Percentiles rank a stretch among this genome's conserved stretches.
Evolutionary conservation across 306 rosid species (phyloP).

Genomic region (Hippophae gyantsensis): DNA sequence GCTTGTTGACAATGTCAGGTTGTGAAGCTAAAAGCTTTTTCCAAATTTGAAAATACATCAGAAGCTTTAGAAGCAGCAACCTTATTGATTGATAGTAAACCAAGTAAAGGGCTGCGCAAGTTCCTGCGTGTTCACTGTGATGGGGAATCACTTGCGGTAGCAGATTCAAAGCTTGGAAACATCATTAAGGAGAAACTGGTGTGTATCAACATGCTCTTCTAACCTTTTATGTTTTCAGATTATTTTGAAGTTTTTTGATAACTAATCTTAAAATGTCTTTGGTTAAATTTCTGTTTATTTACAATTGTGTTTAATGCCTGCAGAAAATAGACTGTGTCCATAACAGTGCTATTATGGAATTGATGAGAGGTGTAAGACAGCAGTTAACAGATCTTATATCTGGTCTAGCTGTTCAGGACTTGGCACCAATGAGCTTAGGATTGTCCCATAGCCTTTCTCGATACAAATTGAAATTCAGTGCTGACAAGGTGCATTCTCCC

Average conservation of each 20-base stretch:
- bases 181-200: conserved; percentile 86
- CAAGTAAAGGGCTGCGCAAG: conserved; percentile 85
- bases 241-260: not conserved
- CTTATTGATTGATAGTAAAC: conserved; percentile 67
- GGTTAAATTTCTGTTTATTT: conserved; percentile 2
- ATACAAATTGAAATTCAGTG: conserved; percentile 87
- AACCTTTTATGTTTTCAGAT: not conserved
- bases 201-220: not conserved
- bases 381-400: conserved; percentile 74
- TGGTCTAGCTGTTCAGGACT: conserved; percentile 78
- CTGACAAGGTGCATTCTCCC: conserved; percentile 63
- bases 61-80: conserved; percentile 84
- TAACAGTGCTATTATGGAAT: conserved; percentile 76
- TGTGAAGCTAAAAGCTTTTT: conserved; percentile 80
- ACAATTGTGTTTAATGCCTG: conserved; percentile 8
- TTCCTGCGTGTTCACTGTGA: conserved; percentile 70
- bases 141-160: conserved; percentile 69
- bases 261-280: not conserved
- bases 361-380: conserved; percentile 81
- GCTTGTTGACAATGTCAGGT: conserved; percentile 27
- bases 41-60: conserved; percentile 75
- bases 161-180: conserved; percentile 89
- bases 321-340: conserved; percentile 89
- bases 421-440: conserved; percentile 97
- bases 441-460: conserved; percentile 88